These are phyloP conservation scores for Saturnispora kantuleensis DNA, from an alignment of 805 yeast species.

Conservation along the genomic window DNA sequence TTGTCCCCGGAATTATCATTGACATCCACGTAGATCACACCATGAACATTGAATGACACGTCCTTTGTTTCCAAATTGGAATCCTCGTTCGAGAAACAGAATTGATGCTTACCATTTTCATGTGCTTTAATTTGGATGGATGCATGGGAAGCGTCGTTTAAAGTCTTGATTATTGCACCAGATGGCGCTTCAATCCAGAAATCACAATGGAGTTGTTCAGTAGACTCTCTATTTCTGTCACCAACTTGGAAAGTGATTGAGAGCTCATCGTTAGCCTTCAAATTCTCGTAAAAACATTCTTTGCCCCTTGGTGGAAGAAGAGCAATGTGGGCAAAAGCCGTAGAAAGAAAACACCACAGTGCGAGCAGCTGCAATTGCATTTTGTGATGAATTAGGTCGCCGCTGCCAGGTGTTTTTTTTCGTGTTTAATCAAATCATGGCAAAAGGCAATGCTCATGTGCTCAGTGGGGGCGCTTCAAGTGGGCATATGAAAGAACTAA, in stretches of 20 bases:
- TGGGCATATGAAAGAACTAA: too few relatives aligned
- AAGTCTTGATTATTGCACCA: slow-evolving; percentile 41
- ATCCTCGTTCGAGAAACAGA: slow-evolving; percentile 87
- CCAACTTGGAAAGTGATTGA: slow-evolving; percentile 91
- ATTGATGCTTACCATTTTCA: slow-evolving; percentile 63
- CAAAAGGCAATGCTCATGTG: too few relatives aligned
- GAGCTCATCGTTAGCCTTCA: slow-evolving; percentile 76
- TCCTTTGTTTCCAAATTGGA: slow-evolving; percentile 68
- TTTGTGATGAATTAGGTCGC: too few relatives aligned
- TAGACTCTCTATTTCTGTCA: slow-evolving; percentile 66
- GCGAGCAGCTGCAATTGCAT: neutral
- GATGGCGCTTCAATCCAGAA: slow-evolving; percentile 41
- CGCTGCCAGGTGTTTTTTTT: too few relatives aligned
- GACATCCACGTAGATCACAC: slow-evolving; percentile 76
- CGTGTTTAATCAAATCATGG: too few relatives aligned
- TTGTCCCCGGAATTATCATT: slow-evolving; percentile 59
- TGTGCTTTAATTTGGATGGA: slow-evolving; percentile 61
- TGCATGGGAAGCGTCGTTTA: slow-evolving; percentile 64
- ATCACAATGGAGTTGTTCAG: slow-evolving; percentile 57
- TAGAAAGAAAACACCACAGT: slow-evolving; percentile 6
- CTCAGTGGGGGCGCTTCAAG: too few relatives aligned
- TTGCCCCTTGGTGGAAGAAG: slow-evolving; percentile 74
- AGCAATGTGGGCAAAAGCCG: slow-evolving; percentile 60
- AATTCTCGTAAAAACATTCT: slow-evolving; percentile 78
- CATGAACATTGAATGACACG: slow-evolving; percentile 91